Percentiles rank a stretch among this genome's conserved stretches.
Conservation (phyloP, 345 rosid genomes). For the Gossypioides kirkii region DNA sequence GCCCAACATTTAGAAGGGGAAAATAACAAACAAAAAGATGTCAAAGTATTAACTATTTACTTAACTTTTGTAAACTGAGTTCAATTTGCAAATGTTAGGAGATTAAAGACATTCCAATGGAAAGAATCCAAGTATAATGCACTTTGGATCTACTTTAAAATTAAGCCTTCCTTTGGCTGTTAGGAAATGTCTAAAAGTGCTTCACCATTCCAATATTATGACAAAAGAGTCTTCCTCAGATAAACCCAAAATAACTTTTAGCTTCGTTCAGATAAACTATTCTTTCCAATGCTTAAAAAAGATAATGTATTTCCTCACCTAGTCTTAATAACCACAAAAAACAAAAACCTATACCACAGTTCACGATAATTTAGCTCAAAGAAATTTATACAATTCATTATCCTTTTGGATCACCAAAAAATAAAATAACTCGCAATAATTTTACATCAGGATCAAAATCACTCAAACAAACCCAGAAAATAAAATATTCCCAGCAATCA, state of each 20-base stretch:
- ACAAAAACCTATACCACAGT: neutral
- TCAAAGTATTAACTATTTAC: neutral
- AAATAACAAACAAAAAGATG: too few relatives aligned
- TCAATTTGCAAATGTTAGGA: neutral
- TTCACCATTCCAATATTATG: neutral
- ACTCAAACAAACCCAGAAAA: neutral
- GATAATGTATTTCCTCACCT: neutral
- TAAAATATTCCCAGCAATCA: conserved; percentile 8
- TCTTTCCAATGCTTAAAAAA: neutral
- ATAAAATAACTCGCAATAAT: neutral
- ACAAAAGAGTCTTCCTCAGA: neutral
- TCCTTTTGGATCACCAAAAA: neutral
- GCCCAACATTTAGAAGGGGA: neutral
- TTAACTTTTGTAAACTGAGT: neutral
- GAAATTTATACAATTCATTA: neutral
- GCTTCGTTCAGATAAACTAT: neutral
- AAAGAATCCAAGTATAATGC: neutral
- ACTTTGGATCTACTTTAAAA: neutral
- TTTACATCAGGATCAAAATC: neutral
- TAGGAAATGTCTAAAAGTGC: neutral
- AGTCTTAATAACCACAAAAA: neutral
- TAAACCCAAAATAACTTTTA: conserved; percentile 4
- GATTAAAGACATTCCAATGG: neutral
- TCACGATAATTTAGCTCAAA: neutral
- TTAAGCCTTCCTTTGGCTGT: neutral